Evolutionary conservation across 2,329 filamentous ascomycete species (phyloP), one percentile per base, ranked within the genome.

Genomic region (Trichoderma sp.): DNA sequence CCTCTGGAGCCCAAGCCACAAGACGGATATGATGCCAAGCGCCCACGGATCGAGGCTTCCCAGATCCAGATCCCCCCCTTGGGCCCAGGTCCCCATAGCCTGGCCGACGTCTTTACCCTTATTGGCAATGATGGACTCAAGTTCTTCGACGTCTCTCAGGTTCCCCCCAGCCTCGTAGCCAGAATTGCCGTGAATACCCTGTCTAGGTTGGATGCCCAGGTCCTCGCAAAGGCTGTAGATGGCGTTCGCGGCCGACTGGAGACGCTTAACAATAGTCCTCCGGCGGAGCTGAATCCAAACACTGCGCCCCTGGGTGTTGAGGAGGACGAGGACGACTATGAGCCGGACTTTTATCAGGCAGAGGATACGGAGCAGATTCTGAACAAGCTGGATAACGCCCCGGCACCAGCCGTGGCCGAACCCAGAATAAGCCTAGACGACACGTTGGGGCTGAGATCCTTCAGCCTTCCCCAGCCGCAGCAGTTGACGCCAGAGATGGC

Each of bases 241-340:
- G 88, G 86, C 6, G 83, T 91, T 21, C 86, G 86, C 43, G 82
- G 82, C 64, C 86, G 89, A 68, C 80, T 87, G 28, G 78, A 81
- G 3, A 78, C 83, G 11, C 80, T 89, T 43, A 83, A 84, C 34
- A 83, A 81, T 36, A 81, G 83, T 5, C 84, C 83, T n/a, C 77
- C 82, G n/a, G 81, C 83, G 1, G 82, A 81, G 7, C 74, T 89
- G 32, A 88, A 89, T 73, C 84, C 89, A 8, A 87, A 89, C 69
- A 91, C 89, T 2, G 85, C 87, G 15, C 88, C 87, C 1, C 80
- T 91, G 2, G 89, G 88, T 30, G 90, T 93, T 4, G 90, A 92
- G 7, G 94, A 97, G 56, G 95, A 97, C 24, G 94, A 97, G 58
- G 83, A 85, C 72, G 93, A 97, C 76, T 98, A 98, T 78, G 95